These are phyloP conservation scores for Dipodascopsis uninucleata DNA, from an alignment of 805 yeast species.

Conservation along the genomic window DNA sequence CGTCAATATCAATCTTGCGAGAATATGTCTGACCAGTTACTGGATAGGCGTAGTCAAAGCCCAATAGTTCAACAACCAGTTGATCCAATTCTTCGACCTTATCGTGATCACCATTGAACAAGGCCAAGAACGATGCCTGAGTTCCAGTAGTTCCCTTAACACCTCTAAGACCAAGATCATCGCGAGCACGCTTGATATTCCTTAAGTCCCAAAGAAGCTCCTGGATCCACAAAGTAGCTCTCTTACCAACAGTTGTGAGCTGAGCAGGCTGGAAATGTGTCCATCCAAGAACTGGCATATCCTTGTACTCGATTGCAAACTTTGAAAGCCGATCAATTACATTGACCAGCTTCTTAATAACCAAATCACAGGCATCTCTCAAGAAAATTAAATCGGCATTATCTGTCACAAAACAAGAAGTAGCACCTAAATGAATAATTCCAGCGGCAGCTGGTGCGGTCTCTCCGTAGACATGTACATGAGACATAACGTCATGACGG, in stretches of 20 bases:
- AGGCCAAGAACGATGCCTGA: conserved; percentile 90
- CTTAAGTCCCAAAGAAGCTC: conserved; percentile 97
- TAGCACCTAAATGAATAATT: conserved; percentile 96
- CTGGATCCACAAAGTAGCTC: conserved; percentile 97
- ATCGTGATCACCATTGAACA: conserved; percentile 95
- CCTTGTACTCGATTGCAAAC: conserved; percentile 90
- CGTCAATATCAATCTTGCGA: conserved; percentile 95
- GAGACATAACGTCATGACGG: conserved; percentile 99
- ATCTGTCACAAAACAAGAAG: conserved; percentile 96
- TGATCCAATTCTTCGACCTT: conserved; percentile 91
- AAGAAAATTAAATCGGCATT: conserved; percentile 95
- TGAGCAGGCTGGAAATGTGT: conserved; percentile 99
- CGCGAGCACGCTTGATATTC: conserved; percentile 91
- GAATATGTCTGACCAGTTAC: conserved; percentile 99
- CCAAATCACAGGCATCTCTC: conserved; percentile 89
- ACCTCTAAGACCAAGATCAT: conserved; percentile 94
- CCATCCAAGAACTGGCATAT: conserved; percentile 97
- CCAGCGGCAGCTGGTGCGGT: conserved; percentile 96
- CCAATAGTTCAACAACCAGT: conserved; percentile 86
- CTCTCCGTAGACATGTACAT: conserved; percentile 91
- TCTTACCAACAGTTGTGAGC: conserved; percentile 96
- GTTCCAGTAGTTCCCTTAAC: conserved; percentile 99
- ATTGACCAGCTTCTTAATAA: conserved; percentile 92
- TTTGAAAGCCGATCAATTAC: conserved; percentile 85
- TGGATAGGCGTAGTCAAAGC: conserved; percentile 93